A percentile compares a stretch with the other conserved stretches of the same genome.
Evolutionary conservation across 23 red algal genomes (phyloP).

Genomic region (Chondrus crispus): DNA sequence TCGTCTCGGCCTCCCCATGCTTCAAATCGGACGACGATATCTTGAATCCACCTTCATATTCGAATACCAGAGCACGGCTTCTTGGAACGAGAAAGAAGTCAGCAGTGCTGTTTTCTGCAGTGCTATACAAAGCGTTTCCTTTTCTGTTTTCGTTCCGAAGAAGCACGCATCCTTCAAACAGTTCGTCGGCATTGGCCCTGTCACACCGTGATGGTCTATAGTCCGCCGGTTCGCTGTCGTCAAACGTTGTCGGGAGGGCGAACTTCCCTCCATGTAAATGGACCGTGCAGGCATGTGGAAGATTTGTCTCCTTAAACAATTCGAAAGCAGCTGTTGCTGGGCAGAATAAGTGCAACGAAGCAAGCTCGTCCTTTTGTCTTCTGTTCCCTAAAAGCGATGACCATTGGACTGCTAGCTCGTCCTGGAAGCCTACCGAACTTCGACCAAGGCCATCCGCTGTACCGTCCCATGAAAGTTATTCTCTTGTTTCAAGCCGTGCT

Average conservation of each 20-base stretch:
- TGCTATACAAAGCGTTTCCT: too few species aligned
- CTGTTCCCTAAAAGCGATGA: background rate
- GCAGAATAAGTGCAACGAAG: background rate
- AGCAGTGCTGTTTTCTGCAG: too few species aligned
- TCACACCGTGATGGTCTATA: too few species aligned
- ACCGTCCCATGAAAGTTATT: too few species aligned
- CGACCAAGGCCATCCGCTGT: background rate
- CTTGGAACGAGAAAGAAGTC: too few species aligned
- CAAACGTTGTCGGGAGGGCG: too few species aligned
- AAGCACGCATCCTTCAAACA: too few species aligned
- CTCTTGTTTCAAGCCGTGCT: background rate
- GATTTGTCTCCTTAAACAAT: background rate
- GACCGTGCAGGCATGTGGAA: background rate
- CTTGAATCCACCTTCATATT: background rate
- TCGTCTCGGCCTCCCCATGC: constrained; percentile 3
- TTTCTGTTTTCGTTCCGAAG: too few species aligned
- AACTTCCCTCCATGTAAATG: background rate
- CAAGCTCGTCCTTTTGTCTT: background rate
- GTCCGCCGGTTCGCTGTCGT: too few species aligned
- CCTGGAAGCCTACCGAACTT: background rate
- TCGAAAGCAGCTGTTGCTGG: background rate
- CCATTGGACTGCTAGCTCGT: background rate
- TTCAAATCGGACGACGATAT: background rate
- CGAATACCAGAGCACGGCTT: background rate
- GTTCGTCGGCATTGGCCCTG: too few species aligned